Conservation (phyloP, 1,284 basidiomycete genomes). For the Irpex sp. region DNA sequence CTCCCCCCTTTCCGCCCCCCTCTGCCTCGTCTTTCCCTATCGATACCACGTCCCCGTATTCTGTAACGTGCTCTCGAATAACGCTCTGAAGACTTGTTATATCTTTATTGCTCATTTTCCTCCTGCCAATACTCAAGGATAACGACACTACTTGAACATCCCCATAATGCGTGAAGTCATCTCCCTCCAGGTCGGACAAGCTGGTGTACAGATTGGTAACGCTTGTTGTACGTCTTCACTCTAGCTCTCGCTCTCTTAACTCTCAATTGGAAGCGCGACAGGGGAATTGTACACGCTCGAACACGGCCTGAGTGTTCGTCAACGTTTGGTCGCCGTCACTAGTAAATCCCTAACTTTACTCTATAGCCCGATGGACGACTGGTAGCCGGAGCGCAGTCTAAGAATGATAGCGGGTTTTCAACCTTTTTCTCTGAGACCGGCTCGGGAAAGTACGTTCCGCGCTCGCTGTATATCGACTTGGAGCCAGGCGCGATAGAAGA, state of each 20-base stretch:
- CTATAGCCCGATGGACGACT: conserved; percentile 60
- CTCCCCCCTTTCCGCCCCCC: background rate
- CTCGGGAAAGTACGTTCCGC: conserved; percentile 94
- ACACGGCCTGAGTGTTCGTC: conserved; percentile 88
- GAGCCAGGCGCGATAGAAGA: conserved; percentile 97
- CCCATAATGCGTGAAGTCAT: conserved; percentile 83
- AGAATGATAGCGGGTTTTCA: conserved; percentile 89
- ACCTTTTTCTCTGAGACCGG: conserved; percentile 95
- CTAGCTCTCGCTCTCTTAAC: background rate
- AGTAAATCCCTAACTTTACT: background rate
- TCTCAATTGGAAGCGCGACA: conserved; percentile 27
- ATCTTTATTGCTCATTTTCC: background rate
- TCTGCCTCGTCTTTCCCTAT: background rate
- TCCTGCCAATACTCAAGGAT: conserved; percentile 9
- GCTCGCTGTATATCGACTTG: conserved; percentile 95
- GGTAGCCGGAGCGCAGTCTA: conserved; percentile 45
- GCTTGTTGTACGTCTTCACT: conserved; percentile 71
- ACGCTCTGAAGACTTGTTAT: background rate
- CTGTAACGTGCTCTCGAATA: background rate
- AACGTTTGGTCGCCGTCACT: conserved; percentile 3
- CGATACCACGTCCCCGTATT: background rate
- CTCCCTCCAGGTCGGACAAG: conserved; percentile 90
- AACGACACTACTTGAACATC: conserved; percentile 13
- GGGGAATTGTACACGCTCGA: conserved; percentile 99
- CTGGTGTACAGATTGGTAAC: conserved; percentile 94